Percentiles rank a stretch among this genome's conserved stretches.
These are phyloP conservation scores for Elongisporangium prolatum DNA, from an alignment of 352 stramenopile genomes.

Conservation along the genomic window DNA sequence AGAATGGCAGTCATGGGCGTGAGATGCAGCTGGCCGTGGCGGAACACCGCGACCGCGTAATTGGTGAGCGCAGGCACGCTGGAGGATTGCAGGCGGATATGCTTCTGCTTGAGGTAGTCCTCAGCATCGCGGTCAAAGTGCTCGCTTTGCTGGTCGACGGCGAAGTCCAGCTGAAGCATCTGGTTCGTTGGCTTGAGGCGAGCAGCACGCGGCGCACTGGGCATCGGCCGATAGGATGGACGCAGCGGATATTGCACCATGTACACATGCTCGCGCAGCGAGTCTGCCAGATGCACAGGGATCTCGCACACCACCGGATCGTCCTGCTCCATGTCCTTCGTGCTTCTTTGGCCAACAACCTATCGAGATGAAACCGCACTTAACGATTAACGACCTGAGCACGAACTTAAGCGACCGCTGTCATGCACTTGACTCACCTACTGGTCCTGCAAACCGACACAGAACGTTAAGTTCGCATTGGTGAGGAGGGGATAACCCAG, in stretches of 20 bases:
- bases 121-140: conserved; percentile 78
- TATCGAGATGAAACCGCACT: neutral
- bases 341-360: conserved; percentile 3
- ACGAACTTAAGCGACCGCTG: neutral
- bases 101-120: conserved; percentile 74
- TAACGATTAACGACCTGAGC: neutral
- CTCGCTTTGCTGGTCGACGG: conserved; percentile 62
- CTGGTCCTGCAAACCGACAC: neutral
- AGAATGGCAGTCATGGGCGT: conserved; percentile 63
- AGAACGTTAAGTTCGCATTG: neutral
- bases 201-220: conserved; percentile 39
- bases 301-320: conserved; percentile 83
- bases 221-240: conserved; percentile 75
- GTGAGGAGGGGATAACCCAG: conserved; percentile 1
- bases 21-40: conserved; percentile 76
- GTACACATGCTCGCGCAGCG: conserved; percentile 64
- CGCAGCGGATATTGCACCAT: conserved; percentile 80
- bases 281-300: conserved; percentile 73
- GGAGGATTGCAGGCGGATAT: conserved; percentile 59
- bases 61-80: conserved; percentile 66
- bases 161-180: conserved; percentile 75
- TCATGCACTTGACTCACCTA: neutral
- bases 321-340: conserved; percentile 33
- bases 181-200: conserved; percentile 74
- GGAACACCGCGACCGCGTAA: conserved; percentile 75